phyloP scores from a whole-genome alignment of 495 filamentous ascomycete genomes.

The Penicillium cataractarum region DNA sequence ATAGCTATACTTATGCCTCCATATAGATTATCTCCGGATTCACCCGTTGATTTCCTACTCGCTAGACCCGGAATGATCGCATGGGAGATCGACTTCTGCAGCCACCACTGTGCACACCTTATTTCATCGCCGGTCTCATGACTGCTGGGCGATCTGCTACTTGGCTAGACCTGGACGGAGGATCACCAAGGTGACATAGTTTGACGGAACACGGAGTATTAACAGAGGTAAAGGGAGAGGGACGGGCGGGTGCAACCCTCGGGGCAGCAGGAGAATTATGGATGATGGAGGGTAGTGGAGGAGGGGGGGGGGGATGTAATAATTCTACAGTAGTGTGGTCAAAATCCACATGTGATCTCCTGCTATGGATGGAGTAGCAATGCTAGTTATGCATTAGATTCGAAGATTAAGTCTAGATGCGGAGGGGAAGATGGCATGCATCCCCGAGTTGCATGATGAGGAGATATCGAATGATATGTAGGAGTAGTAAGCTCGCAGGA shows the following conservation, averaged over 20 bases:
- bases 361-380: not conserved
- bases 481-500: not conserved
- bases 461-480: not conserved
- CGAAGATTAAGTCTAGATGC: not conserved
- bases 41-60: not conserved
- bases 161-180: not conserved
- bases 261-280: not conserved
- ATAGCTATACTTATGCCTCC: not conserved
- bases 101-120: slow-evolving; percentile 14
- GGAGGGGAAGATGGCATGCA: slow-evolving; percentile 6
- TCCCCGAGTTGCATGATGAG: slow-evolving; percentile 1
- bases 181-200: not conserved
- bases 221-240: not conserved
- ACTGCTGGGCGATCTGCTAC: slow-evolving; percentile 7
- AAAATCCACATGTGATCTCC: not conserved
- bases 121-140: slow-evolving; percentile 17
- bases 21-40: not conserved
- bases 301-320: not conserved
- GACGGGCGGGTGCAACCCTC: slow-evolving; percentile 13
- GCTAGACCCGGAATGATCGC: slow-evolving; percentile 9
- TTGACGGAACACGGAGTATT: not conserved
- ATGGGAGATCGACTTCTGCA: slow-evolving; percentile 27
- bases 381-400: not conserved
- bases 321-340: not conserved
- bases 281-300: not conserved